A percentile compares a stretch with the other conserved stretches of the same genome.
phyloP scores from a whole-genome alignment of 805 yeast genomes.

The Maudiozyma barnettii region DNA sequence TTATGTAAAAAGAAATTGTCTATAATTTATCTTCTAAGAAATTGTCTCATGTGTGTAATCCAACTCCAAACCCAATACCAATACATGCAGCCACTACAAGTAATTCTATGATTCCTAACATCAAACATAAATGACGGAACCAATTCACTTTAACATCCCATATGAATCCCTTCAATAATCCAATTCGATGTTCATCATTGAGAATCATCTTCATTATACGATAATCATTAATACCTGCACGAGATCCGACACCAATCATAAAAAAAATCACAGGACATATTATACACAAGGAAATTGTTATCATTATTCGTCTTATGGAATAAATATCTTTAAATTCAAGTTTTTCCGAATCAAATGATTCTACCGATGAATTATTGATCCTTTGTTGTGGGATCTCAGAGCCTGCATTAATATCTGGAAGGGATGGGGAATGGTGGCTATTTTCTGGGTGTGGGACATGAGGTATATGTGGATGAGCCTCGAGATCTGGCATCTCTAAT shows the following conservation, averaged over 20 bases:
- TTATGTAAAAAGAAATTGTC: too few species aligned
- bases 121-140: constrained; percentile 25
- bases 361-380: constrained; percentile 15
- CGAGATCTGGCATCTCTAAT: neutral
- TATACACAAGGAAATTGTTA: constrained; percentile 13
- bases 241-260: constrained; percentile 20
- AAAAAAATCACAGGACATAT: constrained; percentile 25
- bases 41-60: constrained; percentile 20
- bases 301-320: constrained; percentile 14
- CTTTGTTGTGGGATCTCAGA: constrained; percentile 8
- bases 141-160: constrained; percentile 26
- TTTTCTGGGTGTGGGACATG: neutral
- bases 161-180: constrained; percentile 21
- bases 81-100: constrained; percentile 32
- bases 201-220: constrained; percentile 21
- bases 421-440: neutral
- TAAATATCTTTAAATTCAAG: constrained; percentile 16
- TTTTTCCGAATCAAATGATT: constrained; percentile 17
- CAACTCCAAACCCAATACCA: constrained; percentile 40
- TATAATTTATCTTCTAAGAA: too few species aligned
- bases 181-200: constrained; percentile 18
- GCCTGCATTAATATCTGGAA: neutral
- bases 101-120: constrained; percentile 24
- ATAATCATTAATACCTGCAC: constrained; percentile 16
- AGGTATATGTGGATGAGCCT: neutral